Evolutionary conservation across 306 rosid species (phyloP).

Genomic region (Ceratonia siliqua): DNA sequence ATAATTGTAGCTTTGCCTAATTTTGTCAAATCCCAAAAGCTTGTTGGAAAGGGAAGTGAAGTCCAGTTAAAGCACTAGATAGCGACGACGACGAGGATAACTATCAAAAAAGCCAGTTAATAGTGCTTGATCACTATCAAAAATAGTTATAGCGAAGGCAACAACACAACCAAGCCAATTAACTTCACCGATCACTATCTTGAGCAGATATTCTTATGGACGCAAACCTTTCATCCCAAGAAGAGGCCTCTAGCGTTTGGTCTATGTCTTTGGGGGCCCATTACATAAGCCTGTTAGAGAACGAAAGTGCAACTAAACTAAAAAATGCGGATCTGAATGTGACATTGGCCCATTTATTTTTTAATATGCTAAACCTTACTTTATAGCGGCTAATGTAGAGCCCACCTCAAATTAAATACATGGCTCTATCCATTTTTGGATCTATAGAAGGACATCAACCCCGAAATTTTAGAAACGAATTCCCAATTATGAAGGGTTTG

Average conservation of each 20-base stretch:
- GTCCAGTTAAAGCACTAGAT: neutral
- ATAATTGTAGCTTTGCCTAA: neutral
- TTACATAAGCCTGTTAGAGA: neutral
- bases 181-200: too few relatives aligned
- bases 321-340: neutral
- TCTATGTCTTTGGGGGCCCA: neutral
- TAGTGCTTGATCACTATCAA: too few relatives aligned
- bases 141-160: too few relatives aligned
- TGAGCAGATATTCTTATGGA: too few relatives aligned
- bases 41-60: neutral
- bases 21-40: neutral
- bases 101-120: too few relatives aligned
- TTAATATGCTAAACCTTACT: neutral
- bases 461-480: neutral
- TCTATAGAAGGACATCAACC: neutral
- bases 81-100: too few relatives aligned
- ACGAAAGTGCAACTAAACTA: neutral
- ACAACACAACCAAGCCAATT: too few relatives aligned
- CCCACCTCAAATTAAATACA: constrained; percentile 8
- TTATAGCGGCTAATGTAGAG: neutral
- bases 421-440: constrained; percentile 13
- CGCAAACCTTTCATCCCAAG: too few relatives aligned
- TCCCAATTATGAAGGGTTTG: neutral
- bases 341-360: neutral
- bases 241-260: too few relatives aligned